These are phyloP conservation scores for Lepraria neglecta DNA, from an alignment of 495 filamentous ascomycete genomes.

Conservation along the genomic window DNA sequence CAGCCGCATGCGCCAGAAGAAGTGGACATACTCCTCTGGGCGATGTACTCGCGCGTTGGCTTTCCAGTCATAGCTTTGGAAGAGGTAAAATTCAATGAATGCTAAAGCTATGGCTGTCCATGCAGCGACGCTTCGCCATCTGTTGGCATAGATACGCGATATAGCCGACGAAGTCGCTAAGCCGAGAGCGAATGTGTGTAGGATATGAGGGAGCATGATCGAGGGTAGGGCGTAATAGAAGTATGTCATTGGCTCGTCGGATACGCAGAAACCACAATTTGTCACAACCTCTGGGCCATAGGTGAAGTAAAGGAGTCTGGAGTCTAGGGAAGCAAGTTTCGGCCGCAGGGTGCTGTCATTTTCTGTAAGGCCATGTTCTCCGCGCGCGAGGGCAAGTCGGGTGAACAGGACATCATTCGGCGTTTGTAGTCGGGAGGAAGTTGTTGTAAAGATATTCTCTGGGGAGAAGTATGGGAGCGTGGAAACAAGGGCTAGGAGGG, in stretches of 20 bases:
- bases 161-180: slow-evolving; percentile 52
- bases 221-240: slow-evolving; percentile 75
- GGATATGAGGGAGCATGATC: slow-evolving; percentile 66
- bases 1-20: slow-evolving; percentile 61
- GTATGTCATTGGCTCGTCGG: slow-evolving; percentile 64
- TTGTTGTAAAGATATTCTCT: slow-evolving; percentile 73
- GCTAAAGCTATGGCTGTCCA: slow-evolving; percentile 55
- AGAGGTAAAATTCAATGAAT: slow-evolving; percentile 56
- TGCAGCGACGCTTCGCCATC: slow-evolving; percentile 66
- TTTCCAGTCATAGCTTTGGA: slow-evolving; percentile 54
- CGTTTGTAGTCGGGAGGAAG: slow-evolving; percentile 76
- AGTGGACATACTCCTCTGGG: slow-evolving; percentile 53
- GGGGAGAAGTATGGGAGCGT: slow-evolving; percentile 65
- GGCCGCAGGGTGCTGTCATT: slow-evolving; percentile 57
- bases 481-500: slow-evolving; percentile 51
- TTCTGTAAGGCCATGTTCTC: slow-evolving; percentile 46
- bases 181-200: slow-evolving; percentile 64
- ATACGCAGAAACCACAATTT: slow-evolving; percentile 74
- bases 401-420: slow-evolving; percentile 78
- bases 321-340: slow-evolving; percentile 62
- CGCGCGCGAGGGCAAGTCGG: slow-evolving; percentile 61
- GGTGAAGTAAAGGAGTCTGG: slow-evolving; percentile 72
- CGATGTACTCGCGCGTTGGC: slow-evolving; percentile 52
- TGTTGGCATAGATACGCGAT: slow-evolving; percentile 48
- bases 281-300: slow-evolving; percentile 68